phyloP scores from a whole-genome alignment of 2,329 filamentous ascomycete genomes.

The Neocatenulostroma microsporum region DNA sequence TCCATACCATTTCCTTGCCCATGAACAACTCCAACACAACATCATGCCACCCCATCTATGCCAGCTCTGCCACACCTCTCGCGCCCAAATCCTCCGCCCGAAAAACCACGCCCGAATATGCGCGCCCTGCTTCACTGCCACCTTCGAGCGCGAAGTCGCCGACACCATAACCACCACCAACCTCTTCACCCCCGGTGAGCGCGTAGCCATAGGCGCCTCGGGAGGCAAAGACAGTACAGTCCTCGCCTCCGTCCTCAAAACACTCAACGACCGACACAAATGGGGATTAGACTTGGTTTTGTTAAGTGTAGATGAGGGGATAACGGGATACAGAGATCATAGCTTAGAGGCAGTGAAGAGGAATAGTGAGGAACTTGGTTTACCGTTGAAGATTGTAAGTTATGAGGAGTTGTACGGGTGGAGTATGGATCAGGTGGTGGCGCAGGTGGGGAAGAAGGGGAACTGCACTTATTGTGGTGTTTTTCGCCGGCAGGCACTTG shows the following conservation, averaged over 20 bases:
- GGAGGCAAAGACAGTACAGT: slow-evolving; percentile 98
- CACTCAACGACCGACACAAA: slow-evolving; percentile 78
- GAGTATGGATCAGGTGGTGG: slow-evolving; percentile 99
- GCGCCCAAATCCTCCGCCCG: slow-evolving; percentile 83
- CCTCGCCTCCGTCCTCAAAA: slow-evolving; percentile 87
- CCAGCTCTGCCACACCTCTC: slow-evolving; percentile 63
- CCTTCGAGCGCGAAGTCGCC: slow-evolving; percentile 91
- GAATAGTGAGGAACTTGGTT: slow-evolving; percentile 82
- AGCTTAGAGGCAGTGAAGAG: slow-evolving; percentile 93
- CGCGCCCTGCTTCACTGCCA: slow-evolving; percentile 72
- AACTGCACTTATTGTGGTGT: slow-evolving; percentile 99
- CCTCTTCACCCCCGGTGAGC: slow-evolving; percentile 79
- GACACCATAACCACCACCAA: slow-evolving; percentile 75
- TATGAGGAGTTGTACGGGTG: slow-evolving; percentile 94
- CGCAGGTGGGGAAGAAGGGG: slow-evolving; percentile 92
- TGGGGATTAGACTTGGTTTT: slow-evolving; percentile 82
- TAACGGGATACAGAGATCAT: slow-evolving; percentile 94
- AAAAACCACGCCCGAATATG: slow-evolving; percentile 95
- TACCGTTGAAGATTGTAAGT: slow-evolving; percentile 85
- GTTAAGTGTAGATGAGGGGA: slow-evolving; percentile 92
- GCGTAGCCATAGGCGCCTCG: slow-evolving; percentile 87
- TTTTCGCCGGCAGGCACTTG: slow-evolving; percentile 86
- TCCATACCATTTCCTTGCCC: too few relatives aligned
- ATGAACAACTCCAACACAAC: too few relatives aligned
- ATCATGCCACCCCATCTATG: slow-evolving; percentile 71